Conservation (phyloP, 2,329 filamentous ascomycete genomes). For the Xylariaceae sp. region DNA sequence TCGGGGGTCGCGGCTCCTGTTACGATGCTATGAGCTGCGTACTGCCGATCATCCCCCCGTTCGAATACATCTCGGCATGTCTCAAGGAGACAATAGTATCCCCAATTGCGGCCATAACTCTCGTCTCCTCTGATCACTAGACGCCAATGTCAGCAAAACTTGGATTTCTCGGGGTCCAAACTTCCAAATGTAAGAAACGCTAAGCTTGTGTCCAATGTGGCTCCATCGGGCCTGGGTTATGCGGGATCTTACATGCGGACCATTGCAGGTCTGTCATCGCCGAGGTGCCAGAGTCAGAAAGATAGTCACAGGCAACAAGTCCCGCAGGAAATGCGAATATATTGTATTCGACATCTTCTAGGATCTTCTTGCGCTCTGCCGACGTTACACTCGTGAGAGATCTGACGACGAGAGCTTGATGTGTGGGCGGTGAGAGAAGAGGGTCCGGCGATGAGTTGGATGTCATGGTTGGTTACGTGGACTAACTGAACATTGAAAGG, state of each 20-base stretch:
- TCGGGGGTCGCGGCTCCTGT: conserved; percentile 8
- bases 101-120: conserved; percentile 27
- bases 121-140: conserved; percentile 27
- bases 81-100: conserved; percentile 27
- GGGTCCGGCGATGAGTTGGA: not conserved
- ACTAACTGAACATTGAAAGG: no score
- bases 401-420: conserved; percentile 12
- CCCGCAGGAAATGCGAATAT: conserved; percentile 18
- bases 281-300: conserved; percentile 27
- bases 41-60: conserved; percentile 13
- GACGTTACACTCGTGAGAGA: conserved; percentile 2
- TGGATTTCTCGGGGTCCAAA: not conserved
- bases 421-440: conserved; percentile 9
- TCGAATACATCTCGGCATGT: conserved; percentile 26
- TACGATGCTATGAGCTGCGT: conserved; percentile 6
- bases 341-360: conserved; percentile 18
- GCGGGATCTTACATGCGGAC: conserved; percentile 19
- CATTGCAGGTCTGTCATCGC: conserved; percentile 30
- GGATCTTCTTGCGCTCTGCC: conserved; percentile 10
- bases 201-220: no score
- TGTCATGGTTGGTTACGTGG: not conserved
- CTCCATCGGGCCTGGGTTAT: no score
- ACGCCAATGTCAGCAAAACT: not conserved
- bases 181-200: no score
- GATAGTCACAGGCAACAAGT: conserved; percentile 24